These are phyloP conservation scores for Lactarius sp. DNA, from an alignment of 768 basidiomycete species.

Conservation along the genomic window DNA sequence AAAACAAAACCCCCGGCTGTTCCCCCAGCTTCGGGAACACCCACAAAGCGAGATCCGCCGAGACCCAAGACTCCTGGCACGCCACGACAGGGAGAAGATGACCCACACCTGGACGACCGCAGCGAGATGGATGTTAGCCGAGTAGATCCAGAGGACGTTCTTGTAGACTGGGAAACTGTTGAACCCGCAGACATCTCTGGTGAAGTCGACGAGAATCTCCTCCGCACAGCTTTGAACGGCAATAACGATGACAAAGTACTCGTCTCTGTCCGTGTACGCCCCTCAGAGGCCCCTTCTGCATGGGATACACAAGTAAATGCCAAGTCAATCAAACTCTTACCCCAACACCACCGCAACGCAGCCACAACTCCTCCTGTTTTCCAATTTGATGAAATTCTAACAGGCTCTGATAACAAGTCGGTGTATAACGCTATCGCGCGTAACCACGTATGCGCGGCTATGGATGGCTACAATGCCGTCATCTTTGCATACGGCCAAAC, in stretches of 20 bases:
- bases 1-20: constrained; percentile 24
- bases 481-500: constrained; percentile 96
- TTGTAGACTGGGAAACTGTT: constrained; percentile 71
- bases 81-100: constrained; percentile 40
- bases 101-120: constrained; percentile 44
- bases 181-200: constrained; percentile 65
- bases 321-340: constrained; percentile 57
- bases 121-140: constrained; percentile 76
- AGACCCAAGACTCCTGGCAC: constrained; percentile 36
- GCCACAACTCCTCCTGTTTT: constrained; percentile 44
- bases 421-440: constrained; percentile 72
- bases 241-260: constrained; percentile 83
- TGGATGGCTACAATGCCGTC: constrained; percentile 96
- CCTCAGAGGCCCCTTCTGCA: constrained; percentile 46
- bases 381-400: constrained; percentile 71
- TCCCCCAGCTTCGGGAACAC: constrained; percentile 21
- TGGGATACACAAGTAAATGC: constrained; percentile 47
- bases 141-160: constrained; percentile 67
- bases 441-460: constrained; percentile 82
- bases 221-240: constrained; percentile 42
- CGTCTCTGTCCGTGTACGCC: constrained; percentile 74
- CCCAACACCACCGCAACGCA: constrained; percentile 47
- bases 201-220: constrained; percentile 58
- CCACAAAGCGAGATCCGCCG: constrained; percentile 19
- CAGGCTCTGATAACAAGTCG: constrained; percentile 73